phyloP scores from a whole-genome alignment of 2,329 filamentous ascomycete species.

The Xenoacremonium recifei region DNA sequence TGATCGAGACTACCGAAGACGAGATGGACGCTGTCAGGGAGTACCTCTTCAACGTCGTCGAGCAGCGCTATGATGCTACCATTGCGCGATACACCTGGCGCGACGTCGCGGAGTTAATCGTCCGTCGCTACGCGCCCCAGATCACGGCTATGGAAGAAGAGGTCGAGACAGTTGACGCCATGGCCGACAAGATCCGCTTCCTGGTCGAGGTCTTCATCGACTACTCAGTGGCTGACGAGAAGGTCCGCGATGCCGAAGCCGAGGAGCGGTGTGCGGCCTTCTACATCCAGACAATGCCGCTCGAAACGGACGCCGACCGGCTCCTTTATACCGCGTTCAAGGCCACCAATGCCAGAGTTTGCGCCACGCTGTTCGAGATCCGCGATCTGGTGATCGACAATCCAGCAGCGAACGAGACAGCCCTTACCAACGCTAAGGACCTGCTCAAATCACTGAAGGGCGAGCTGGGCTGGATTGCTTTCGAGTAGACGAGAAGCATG shows the following conservation, averaged over 20 bases:
- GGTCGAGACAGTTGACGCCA: slow-evolving; percentile 11
- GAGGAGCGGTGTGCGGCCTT: slow-evolving; percentile 6
- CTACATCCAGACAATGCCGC: slow-evolving; percentile 5
- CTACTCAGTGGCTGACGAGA: slow-evolving; percentile 19
- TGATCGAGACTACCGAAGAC: slow-evolving; percentile 9
- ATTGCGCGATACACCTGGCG: slow-evolving; percentile 55
- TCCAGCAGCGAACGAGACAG: background rate
- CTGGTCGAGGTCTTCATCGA: slow-evolving; percentile 39
- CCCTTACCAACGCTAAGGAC: background rate
- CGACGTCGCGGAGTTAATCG: slow-evolving; percentile 57
- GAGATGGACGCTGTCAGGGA: slow-evolving; percentile 3
- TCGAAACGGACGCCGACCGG: slow-evolving; percentile 1
- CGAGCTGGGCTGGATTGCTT: slow-evolving; percentile 2
- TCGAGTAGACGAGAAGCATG: too few species aligned
- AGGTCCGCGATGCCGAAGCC: slow-evolving; percentile 1
- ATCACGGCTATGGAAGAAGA: slow-evolving; percentile 36
- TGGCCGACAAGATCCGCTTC: slow-evolving; percentile 26
- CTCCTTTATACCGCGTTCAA: slow-evolving; percentile 3
- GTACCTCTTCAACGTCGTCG: slow-evolving; percentile 2
- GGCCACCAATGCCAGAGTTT: slow-evolving; percentile 5
- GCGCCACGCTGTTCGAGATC: slow-evolving; percentile 2
- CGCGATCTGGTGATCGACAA: background rate
- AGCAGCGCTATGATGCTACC: slow-evolving; percentile 1
- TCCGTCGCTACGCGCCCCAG: slow-evolving; percentile 54
- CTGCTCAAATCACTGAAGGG: slow-evolving; percentile 2